Conservation (phyloP, 2,329 filamentous ascomycete species). For the Fusarium ramigenum region DNA sequence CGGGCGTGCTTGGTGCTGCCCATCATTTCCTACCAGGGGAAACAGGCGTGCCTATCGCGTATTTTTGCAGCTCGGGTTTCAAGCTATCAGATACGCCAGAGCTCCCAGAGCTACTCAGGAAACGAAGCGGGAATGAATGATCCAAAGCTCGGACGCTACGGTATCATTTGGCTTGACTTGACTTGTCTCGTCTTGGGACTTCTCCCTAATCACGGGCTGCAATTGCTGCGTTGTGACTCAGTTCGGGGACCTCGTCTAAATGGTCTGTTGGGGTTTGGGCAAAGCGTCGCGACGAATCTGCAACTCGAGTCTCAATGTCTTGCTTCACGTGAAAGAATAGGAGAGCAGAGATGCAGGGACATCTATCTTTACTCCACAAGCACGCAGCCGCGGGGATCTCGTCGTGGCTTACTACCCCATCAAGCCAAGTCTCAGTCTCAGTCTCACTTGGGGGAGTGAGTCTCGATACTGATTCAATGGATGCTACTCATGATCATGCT, state of each 20-base stretch:
- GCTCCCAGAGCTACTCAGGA: slow-evolving; percentile 10
- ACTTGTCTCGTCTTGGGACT: neutral
- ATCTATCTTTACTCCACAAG: slow-evolving; percentile 15
- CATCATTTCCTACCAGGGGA: slow-evolving; percentile 17
- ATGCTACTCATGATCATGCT: neutral
- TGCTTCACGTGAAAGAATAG: slow-evolving; percentile 26
- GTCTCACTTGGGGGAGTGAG: neutral
- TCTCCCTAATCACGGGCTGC: neutral
- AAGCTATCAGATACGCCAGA: slow-evolving; percentile 11
- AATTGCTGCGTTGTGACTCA: neutral
- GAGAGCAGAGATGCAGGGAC: slow-evolving; percentile 10
- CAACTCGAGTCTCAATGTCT: slow-evolving; percentile 3
- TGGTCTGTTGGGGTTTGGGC: neutral
- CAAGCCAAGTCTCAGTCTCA: neutral
- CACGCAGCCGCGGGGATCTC: slow-evolving; percentile 3
- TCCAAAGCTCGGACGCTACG: slow-evolving; percentile 4
- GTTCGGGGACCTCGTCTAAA: slow-evolving; percentile 1
- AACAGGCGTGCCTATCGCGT: slow-evolving; percentile 6
- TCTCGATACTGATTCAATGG: neutral
- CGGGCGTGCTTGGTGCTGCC: slow-evolving; percentile 10
- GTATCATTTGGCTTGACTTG: neutral
- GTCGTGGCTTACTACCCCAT: slow-evolving; percentile 12
- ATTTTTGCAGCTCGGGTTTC: neutral
- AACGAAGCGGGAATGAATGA: slow-evolving; percentile 24
- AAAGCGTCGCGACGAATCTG: neutral